Conservation (phyloP, 2,329 filamentous ascomycete species). For the Botrytis pseudocinerea region DNA sequence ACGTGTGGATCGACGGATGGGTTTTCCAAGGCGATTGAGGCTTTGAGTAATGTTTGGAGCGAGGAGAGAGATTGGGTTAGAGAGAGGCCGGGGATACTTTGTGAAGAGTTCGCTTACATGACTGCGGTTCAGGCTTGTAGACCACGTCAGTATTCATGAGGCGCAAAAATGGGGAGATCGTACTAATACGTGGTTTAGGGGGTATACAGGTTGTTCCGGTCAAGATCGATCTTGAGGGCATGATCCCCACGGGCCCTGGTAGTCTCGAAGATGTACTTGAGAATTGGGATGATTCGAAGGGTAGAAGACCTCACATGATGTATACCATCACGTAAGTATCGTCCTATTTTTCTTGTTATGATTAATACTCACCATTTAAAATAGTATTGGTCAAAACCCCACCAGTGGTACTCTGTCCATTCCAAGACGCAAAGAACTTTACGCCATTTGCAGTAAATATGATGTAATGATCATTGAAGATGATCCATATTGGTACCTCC, state of each 20-base stretch:
- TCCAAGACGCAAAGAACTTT: slow-evolving; percentile 73
- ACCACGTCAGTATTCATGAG: slow-evolving; percentile 45
- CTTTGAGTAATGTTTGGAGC: slow-evolving; percentile 75
- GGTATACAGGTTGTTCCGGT: slow-evolving; percentile 69
- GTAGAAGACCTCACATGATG: slow-evolving; percentile 77
- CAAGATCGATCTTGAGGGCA: slow-evolving; percentile 75
- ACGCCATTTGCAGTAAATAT: slow-evolving; percentile 76
- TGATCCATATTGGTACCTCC: slow-evolving; percentile 94
- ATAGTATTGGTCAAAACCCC: slow-evolving; percentile 84
- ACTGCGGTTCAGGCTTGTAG: slow-evolving; percentile 67
- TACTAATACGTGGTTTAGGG: slow-evolving; percentile 30
- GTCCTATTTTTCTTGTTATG: slow-evolving; percentile 11
- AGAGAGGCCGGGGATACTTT: slow-evolving; percentile 74
- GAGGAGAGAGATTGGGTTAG: slow-evolving; percentile 64
- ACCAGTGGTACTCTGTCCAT: slow-evolving; percentile 75
- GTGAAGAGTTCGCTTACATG: slow-evolving; percentile 80
- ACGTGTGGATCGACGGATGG: slow-evolving; percentile 86
- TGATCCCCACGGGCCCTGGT: slow-evolving; percentile 71
- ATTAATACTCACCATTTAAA: slow-evolving; percentile 26
- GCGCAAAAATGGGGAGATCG: too few species aligned
- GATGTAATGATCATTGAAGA: slow-evolving; percentile 92
- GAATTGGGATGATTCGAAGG: slow-evolving; percentile 76
- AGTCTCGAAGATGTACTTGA: slow-evolving; percentile 75
- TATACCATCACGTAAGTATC: slow-evolving; percentile 81
- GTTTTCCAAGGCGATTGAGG: slow-evolving; percentile 73